Base-by-base conservation (phyloP, 768 basidiomycete species). In the Mrakia gelida region DNA sequence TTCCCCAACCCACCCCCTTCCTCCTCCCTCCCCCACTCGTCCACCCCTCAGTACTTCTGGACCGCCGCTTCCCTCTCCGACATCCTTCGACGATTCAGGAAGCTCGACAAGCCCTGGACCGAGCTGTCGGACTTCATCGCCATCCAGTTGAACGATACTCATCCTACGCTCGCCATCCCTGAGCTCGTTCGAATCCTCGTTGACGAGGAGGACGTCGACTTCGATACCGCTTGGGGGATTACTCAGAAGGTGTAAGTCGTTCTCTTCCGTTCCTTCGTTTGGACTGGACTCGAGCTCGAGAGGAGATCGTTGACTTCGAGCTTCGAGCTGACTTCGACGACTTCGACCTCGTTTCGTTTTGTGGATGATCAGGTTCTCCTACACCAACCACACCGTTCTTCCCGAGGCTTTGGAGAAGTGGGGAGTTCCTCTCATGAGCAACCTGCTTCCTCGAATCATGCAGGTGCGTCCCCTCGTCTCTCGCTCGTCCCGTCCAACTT, bases 181-280 rank as follows among this genome's bases (percentile, higher is more conserved):
- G 97, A 99, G 84, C 28, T 74, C 6, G 34, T 79, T 21, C 45
- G 78, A 30, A 59, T 79, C 43, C 70, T 79, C 59, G 70, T 86
- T 80, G 96, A 98, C 81, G 96, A 98, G 54, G 96, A 98, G 84
- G 93, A 95, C 52, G 82, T 95, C 28, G 81, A 86, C 2, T 99
- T 94, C 92, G 89, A 90, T 80, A 81, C 85, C 23, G 95, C 97
- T 6, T 99, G 97, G 97, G 84, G 87, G 32, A 93, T 98, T 81
- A 90, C 91, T 65, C 93, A 90, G 73, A 91, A 91, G 83, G 94
- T 92, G 49, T 52, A 21, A 52, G 49, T 52, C 7, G 9, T 49
- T n/a, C 38, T 38, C 38, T 3, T 38, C 38, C 45, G 5, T 45
- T 13, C 45, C 45, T 45, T 45, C 45, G 5, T 43, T 43, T 43